phyloP scores from a whole-genome alignment of 1,284 basidiomycete species.

The Abortiporus biennis region DNA sequence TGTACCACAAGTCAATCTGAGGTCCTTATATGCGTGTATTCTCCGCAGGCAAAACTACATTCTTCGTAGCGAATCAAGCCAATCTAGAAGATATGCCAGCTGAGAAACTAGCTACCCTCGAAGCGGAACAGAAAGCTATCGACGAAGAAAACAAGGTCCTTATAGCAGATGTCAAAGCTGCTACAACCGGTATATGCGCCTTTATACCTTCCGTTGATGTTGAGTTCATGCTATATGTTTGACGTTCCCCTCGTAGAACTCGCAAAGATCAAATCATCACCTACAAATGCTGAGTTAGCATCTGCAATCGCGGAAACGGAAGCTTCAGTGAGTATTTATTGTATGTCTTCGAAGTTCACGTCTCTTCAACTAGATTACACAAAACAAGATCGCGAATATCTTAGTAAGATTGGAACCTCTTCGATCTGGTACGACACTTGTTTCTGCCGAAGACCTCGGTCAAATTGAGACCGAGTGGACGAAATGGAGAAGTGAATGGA shows the following conservation, averaged over 20 bases:
- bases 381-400: conserved; percentile 49
- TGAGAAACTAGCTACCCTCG: conserved; percentile 50
- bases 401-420: conserved; percentile 54
- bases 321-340: conserved; percentile 31
- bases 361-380: too few relatives aligned
- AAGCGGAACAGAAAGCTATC: conserved; percentile 46
- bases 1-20: neutral
- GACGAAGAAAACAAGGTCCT: conserved; percentile 58
- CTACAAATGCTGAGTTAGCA: conserved; percentile 64
- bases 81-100: conserved; percentile 54
- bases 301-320: conserved; percentile 38
- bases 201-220: neutral
- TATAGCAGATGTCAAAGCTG: conserved; percentile 41
- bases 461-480: conserved; percentile 61
- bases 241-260: conserved; percentile 45
- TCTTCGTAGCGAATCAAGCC: conserved; percentile 75
- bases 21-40: conserved; percentile 7
- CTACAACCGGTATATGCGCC: conserved; percentile 29
- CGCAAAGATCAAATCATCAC: conserved; percentile 49
- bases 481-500: conserved; percentile 71
- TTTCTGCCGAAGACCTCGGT: conserved; percentile 60
- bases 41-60: conserved; percentile 69
- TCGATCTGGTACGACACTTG: conserved; percentile 55
- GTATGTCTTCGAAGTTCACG: conserved; percentile 1
- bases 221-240: neutral